Base-by-base conservation (phyloP, 1,139 yeast genomes). In the Yamadazyma trypodendri region DNA sequence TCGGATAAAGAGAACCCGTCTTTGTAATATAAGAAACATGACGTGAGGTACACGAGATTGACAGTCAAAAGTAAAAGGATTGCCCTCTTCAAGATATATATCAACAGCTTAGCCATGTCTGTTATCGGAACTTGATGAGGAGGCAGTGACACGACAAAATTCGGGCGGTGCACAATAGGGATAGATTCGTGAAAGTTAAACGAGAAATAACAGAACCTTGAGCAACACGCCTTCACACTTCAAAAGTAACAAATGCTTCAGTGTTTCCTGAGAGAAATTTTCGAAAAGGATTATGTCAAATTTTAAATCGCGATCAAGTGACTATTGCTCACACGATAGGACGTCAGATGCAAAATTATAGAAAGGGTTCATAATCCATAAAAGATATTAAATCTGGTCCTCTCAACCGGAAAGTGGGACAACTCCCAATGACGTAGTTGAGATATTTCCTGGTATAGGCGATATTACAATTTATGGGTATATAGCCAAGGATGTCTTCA, bases 1-100 rank as follows among this genome's bases (percentile, higher is more conserved):
- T 42, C 36, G 14, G 31, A 32, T 7, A 45, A 17, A 2, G 45
- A 36, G 34, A 48, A 43, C 5, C 41, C 44, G 2, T 40, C 44
- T 13, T 37, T 38, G 29, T 43, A 38, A 13, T 38, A 41, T 12
- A 48, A 6, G 9, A 36, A 42, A 28, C 39, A 43, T 10, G 41
- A 37, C 14, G 46, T 42, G 36, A 32, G 42, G 32, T 38, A 42
- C 5, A 42, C 25, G 14, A 36, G n/a, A 18, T 42, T 42, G 9
- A 40, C 35, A 9, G 35, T 24, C 8, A 42, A 8, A 30, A 42
- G 29, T n/a, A 42, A 16, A 2, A 38, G 12, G 3, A 36, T 13
- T 3, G 42, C 42, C 28, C 45, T 28, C 24, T 40, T 39, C n/a
- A 42, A 22, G 4, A 42, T 30, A 17, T 34, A 38, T 2, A 31